Conservation (phyloP, 257 asterid genomes). For the Eustoma russellianum region DNA sequence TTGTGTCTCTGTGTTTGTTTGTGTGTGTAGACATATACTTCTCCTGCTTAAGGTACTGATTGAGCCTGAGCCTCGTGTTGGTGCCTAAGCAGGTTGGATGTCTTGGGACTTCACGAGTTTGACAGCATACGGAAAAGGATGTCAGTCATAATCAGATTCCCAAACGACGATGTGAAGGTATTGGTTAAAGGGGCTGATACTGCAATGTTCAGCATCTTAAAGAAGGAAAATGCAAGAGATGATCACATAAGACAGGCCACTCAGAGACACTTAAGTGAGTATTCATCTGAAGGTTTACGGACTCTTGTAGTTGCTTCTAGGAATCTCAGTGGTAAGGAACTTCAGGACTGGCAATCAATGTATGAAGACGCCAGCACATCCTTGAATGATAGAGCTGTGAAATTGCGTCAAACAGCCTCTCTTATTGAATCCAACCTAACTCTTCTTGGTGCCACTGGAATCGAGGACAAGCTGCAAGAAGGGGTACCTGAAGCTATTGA, state of each 20-base stretch:
- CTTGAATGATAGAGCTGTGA: slow-evolving; percentile 75
- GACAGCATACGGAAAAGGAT: slow-evolving; percentile 97
- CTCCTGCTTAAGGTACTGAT: too few species aligned
- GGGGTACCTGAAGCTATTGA: slow-evolving; percentile 97
- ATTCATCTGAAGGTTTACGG: slow-evolving; percentile 93
- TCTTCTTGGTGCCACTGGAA: slow-evolving; percentile 94
- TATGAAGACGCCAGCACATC: slow-evolving; percentile 98
- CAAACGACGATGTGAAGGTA: slow-evolving; percentile 66
- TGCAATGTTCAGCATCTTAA: slow-evolving; percentile 71
- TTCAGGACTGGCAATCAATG: slow-evolving; percentile 82
- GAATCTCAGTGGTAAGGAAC: slow-evolving; percentile 63
- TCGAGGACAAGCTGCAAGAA: slow-evolving; percentile 94
- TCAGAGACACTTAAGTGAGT: slow-evolving; percentile 57
- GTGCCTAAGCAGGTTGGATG: slow-evolving; percentile 74
- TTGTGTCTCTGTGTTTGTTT: not conserved
- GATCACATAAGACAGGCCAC: slow-evolving; percentile 45
- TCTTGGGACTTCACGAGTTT: slow-evolving; percentile 95
- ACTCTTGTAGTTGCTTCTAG: slow-evolving; percentile 86
- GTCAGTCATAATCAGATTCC: slow-evolving; percentile 90
- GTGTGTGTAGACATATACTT: too few species aligned
- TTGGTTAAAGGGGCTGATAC: slow-evolving; percentile 98
- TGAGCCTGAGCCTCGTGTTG: too few species aligned
- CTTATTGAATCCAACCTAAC: slow-evolving; percentile 76
- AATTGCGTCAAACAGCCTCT: slow-evolving; percentile 83
- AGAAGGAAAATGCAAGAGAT: slow-evolving; percentile 28